These are phyloP conservation scores for Xylaria intraflava DNA, from an alignment of 495 filamentous ascomycete genomes.

Conservation along the genomic window DNA sequence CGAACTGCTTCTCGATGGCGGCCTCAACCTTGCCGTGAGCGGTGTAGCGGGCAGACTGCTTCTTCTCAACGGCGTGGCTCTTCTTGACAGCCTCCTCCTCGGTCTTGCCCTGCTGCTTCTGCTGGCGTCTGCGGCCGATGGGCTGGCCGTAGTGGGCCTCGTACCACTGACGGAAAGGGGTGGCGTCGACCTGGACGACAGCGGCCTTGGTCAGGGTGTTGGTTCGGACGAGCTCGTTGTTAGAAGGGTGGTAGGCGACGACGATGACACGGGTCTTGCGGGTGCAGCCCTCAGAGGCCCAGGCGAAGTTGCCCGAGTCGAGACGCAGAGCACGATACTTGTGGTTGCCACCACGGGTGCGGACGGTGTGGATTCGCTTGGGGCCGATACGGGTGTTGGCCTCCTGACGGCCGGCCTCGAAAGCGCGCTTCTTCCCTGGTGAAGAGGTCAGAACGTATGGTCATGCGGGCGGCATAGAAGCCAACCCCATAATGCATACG, in stretches of 20 bases:
- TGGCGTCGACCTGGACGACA: slow-evolving; percentile 96
- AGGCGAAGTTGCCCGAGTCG: slow-evolving; percentile 98
- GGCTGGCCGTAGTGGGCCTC: slow-evolving; percentile 95
- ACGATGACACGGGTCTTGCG: slow-evolving; percentile 98
- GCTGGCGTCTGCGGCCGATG: slow-evolving; percentile 84
- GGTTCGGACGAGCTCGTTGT: slow-evolving; percentile 99
- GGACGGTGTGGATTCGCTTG: slow-evolving; percentile 98
- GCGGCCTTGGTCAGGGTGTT: slow-evolving; percentile 99
- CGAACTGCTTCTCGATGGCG: slow-evolving; percentile 94
- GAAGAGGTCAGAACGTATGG: slow-evolving; percentile 58
- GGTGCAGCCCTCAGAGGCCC: slow-evolving; percentile 93
- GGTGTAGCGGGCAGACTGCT: slow-evolving; percentile 81
- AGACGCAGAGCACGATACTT: slow-evolving; percentile 99
- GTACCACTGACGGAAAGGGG: slow-evolving; percentile 99
- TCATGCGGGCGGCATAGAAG: slow-evolving; percentile 16
- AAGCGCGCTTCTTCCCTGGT: slow-evolving; percentile 80
- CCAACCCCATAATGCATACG: slow-evolving; percentile 35
- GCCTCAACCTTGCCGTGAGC: slow-evolving; percentile 85
- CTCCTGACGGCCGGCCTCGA: slow-evolving; percentile 98
- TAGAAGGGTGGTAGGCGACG: slow-evolving; percentile 97
- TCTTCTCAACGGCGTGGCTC: slow-evolving; percentile 87
- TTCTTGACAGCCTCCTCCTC: slow-evolving; percentile 71
- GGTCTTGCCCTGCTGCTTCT: slow-evolving; percentile 53
- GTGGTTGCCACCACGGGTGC: slow-evolving; percentile 96
- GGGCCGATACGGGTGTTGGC: slow-evolving; percentile 97